Base-by-base conservation (phyloP, 352 stramenopile species). In the Aphanomyces invadans region DNA sequence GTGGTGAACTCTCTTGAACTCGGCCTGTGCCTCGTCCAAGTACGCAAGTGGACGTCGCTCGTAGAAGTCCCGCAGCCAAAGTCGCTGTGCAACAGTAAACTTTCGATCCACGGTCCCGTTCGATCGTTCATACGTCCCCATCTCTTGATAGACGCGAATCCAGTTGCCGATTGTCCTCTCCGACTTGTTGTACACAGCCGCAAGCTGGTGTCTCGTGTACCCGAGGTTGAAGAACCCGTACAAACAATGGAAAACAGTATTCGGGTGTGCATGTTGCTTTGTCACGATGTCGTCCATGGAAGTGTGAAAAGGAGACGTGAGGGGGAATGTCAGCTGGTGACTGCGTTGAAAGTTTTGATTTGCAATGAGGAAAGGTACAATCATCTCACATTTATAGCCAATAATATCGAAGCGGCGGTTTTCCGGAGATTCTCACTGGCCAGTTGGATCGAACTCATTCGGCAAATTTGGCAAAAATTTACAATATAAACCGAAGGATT, bases 91-190 rank as follows among this genome's bases (percentile, higher is more conserved):
- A 4, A 26, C 3, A 1, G 51, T 72, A 33, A 69, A 74, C 42
- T 69, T 71, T 19, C 25, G 48, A 4, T 73, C 48, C 1, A 12
- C 1, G 0, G 19, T 52, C 10, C 42, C 65, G 10, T 28, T 55
- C 7, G 54, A 44, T 21, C 72, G 52, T 39, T 77, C 32, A 21
- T 69, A 75, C 17, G 28, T 48, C 25, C 62, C 66, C 4, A 48
- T 70, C 1, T 15, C 15, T 15, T 74, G 51, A 55, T 75, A 72
- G 0, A 31, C 32, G 2, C 63, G 15, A 1, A 77, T 63, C 70
- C 67, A 77, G 49, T 75, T 73, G 25, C 45, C 28, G 21, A 70
- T 72, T 9, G 64, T 76, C 17, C 39, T 26, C 39, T 71, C 64
- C 1, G 39, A 68, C 54, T 75, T 77, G 33, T 71, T 65, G 51